phyloP scores from a whole-genome alignment of 2,329 filamentous ascomycete species.

The Allantophomopsis lycopodina region DNA sequence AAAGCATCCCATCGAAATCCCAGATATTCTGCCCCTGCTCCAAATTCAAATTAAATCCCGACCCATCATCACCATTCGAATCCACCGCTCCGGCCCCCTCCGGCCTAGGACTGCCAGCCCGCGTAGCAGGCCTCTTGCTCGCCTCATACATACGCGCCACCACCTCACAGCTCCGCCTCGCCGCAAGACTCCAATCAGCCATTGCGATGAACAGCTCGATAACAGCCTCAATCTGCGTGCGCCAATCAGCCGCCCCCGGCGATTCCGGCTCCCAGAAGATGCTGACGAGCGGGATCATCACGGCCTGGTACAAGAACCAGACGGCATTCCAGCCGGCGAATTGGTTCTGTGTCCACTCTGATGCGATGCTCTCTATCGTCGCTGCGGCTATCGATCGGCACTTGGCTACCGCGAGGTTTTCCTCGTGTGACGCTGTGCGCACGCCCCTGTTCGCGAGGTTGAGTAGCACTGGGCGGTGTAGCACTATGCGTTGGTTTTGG shows the following conservation, averaged over 20 bases:
- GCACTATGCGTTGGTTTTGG: slow-evolving; percentile 62
- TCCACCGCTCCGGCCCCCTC: slow-evolving; percentile 29
- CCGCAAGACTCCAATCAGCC: slow-evolving; percentile 51
- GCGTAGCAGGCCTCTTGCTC: slow-evolving; percentile 8
- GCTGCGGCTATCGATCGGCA: slow-evolving; percentile 57
- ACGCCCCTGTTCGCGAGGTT: slow-evolving; percentile 33
- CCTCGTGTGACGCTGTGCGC: slow-evolving; percentile 33
- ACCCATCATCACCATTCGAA: slow-evolving; percentile 33
- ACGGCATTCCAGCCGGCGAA: slow-evolving; percentile 73
- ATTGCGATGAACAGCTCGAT: slow-evolving; percentile 48
- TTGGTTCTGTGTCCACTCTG: slow-evolving; percentile 58
- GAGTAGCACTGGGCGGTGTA: slow-evolving; percentile 60
- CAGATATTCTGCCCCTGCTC: slow-evolving; percentile 28
- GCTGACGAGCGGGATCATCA: slow-evolving; percentile 64
- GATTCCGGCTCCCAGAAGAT: slow-evolving; percentile 50
- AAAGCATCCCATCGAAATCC: slow-evolving; percentile 43
- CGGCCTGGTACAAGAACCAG: slow-evolving; percentile 71
- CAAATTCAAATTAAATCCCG: slow-evolving; percentile 25
- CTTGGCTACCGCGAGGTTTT: slow-evolving; percentile 52
- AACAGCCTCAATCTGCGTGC: slow-evolving; percentile 41
- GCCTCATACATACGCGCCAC: slow-evolving; percentile 52
- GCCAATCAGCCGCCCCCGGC: slow-evolving; percentile 26
- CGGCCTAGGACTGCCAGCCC: slow-evolving; percentile 16
- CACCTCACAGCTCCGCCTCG: slow-evolving; percentile 47
- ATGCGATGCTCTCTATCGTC: slow-evolving; percentile 59